Percentiles rank a stretch among this genome's conserved stretches.
These are phyloP conservation scores for Agrostemma githago DNA, from an alignment of 148 eudicot species.

Conservation along the genomic window DNA sequence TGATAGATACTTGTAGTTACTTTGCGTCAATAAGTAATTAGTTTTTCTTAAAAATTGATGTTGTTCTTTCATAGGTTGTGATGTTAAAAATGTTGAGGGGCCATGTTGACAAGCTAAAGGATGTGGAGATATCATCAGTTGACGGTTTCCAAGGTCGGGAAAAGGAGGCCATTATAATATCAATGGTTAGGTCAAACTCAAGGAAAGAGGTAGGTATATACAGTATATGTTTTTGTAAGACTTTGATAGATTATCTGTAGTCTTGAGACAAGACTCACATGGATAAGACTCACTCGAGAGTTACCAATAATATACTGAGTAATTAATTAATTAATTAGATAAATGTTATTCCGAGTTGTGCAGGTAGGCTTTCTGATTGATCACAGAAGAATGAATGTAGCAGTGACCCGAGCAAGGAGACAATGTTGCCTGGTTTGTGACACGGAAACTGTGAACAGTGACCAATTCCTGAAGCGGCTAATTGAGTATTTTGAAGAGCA, in stretches of 20 bases:
- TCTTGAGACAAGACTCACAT: neutral
- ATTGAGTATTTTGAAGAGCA: constrained; percentile 91
- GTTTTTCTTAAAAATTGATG: neutral
- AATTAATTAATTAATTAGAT: neutral
- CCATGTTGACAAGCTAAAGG: constrained; percentile 66
- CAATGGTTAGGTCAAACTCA: constrained; percentile 97
- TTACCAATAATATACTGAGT: no score
- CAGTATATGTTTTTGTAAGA: neutral
- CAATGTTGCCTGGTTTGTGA: constrained; percentile 91
- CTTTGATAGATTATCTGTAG: neutral
- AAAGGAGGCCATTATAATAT: constrained; percentile 93
- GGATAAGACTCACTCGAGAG: no score
- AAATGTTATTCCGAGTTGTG: neutral
- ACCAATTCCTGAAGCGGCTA: constrained; percentile 78
- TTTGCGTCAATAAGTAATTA: neutral
- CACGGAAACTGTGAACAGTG: constrained; percentile 86
- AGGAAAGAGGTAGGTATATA: constrained; percentile 64
- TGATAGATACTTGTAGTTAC: neutral
- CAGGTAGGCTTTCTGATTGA: constrained; percentile 96
- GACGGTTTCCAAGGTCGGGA: constrained; percentile 99
- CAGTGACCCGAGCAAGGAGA: constrained; percentile 96
- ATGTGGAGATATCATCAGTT: constrained; percentile 88
- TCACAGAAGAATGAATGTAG: constrained; percentile 94
- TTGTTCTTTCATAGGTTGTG: constrained; percentile 57
- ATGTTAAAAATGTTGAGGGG: constrained; percentile 63